A percentile compares a stretch with the other conserved stretches of the same genome.
Conservation (phyloP, 2,329 filamentous ascomycete genomes). For the Neonectria hederae region DNA sequence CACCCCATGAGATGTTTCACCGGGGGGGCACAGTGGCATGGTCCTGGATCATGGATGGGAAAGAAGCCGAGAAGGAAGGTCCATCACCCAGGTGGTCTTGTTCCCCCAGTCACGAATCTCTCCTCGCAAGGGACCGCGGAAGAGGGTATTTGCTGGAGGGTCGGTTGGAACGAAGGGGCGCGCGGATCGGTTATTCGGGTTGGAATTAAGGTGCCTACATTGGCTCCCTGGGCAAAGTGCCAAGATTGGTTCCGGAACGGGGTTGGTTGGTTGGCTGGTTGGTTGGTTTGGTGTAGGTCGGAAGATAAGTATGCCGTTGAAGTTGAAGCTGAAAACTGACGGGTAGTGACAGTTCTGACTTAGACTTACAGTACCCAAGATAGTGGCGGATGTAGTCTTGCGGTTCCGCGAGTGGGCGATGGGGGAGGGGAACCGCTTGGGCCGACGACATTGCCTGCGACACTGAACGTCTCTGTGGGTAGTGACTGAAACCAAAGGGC, state of each 20-base stretch:
- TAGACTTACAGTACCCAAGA: too few species aligned
- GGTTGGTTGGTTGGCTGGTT: too few species aligned
- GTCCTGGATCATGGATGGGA: neutral
- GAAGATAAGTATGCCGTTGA: too few species aligned
- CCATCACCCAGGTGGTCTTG: too few species aligned
- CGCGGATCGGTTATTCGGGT: neutral
- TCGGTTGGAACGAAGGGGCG: neutral
- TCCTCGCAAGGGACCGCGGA: neutral
- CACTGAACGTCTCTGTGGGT: neutral
- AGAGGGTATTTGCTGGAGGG: neutral
- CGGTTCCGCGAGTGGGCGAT: constrained; percentile 9
- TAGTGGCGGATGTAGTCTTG: constrained; percentile 15
- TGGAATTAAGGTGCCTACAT: neutral
- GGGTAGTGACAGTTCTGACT: too few species aligned
- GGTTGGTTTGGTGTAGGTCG: too few species aligned
- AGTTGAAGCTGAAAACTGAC: too few species aligned
- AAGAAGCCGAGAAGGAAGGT: neutral
- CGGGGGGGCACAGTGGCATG: neutral
- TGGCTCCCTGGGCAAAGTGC: neutral
- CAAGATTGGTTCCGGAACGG: neutral
- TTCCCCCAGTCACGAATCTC: too few species aligned
- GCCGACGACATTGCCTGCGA: neutral
- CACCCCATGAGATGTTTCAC: constrained; percentile 9
- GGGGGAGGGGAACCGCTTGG: neutral
- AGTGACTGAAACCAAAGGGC: neutral